Conservation (phyloP, 306 rosid species). For the Sophora flavescens region DNA sequence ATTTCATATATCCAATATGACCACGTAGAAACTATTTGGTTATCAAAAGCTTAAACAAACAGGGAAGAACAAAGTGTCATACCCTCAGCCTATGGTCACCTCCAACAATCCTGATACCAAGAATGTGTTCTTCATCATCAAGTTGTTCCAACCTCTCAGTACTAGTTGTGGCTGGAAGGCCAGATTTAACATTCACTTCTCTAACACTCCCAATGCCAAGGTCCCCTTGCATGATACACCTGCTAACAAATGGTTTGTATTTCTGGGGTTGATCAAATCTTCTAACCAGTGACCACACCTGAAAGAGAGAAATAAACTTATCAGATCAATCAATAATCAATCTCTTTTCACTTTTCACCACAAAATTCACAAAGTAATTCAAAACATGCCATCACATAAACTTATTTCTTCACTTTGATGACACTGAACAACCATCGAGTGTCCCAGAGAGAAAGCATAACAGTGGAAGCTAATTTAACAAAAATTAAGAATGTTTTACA, state of each 20-base stretch:
- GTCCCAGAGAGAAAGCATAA: constrained; percentile 18
- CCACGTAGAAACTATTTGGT: neutral
- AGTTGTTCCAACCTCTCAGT: constrained; percentile 91
- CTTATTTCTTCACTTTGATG: constrained; percentile 22
- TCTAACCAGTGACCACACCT: constrained; percentile 99
- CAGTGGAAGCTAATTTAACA: neutral
- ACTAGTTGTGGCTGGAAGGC: constrained; percentile 95
- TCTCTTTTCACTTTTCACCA: neutral
- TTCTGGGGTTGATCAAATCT: constrained; percentile 94
- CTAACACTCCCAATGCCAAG: constrained; percentile 92
- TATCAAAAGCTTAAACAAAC: neutral
- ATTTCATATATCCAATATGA: neutral
- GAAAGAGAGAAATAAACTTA: constrained; percentile 36
- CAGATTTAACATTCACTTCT: constrained; percentile 96
- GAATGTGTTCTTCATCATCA: constrained; percentile 89
- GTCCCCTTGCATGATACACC: constrained; percentile 80
- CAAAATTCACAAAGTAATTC: constrained; percentile 22
- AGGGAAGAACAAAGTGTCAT: constrained; percentile 36
- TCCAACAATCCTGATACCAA: constrained; percentile 80
- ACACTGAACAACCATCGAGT: constrained; percentile 6
- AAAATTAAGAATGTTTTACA: constrained; percentile 2
- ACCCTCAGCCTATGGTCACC: constrained; percentile 94
- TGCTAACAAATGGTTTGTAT: constrained; percentile 90
- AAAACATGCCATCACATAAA: constrained; percentile 27
- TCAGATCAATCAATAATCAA: constrained; percentile 39